phyloP scores from a whole-genome alignment of 495 filamentous ascomycete species.

The Rusavskia elegans region DNA sequence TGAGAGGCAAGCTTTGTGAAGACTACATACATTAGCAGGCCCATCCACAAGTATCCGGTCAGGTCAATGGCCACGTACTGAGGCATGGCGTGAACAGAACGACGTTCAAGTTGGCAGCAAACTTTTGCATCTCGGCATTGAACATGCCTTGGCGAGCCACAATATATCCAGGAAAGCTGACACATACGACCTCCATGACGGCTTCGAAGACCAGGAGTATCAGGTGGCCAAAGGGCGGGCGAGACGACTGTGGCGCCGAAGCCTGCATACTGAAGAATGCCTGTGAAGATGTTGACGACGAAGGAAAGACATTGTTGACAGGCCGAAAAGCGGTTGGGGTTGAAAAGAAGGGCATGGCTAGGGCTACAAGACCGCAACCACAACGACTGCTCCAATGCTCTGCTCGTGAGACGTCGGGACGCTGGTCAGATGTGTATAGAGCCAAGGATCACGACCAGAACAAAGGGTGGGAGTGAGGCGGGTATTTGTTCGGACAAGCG shows the following conservation, averaged over 20 bases:
- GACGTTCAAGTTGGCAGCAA: constrained; percentile 88
- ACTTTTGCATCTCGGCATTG: constrained; percentile 85
- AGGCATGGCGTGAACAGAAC: constrained; percentile 91
- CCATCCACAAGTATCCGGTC: not conserved
- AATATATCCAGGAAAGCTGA: constrained; percentile 89
- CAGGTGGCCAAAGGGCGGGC: constrained; percentile 58
- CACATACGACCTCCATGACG: constrained; percentile 89
- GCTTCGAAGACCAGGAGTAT: constrained; percentile 87
- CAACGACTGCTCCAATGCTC: not conserved
- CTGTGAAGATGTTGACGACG: no score
- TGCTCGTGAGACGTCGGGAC: not conserved
- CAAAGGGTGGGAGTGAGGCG: not conserved
- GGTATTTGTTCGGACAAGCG: not conserved
- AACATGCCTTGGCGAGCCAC: constrained; percentile 81
- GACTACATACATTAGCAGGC: constrained; percentile 34
- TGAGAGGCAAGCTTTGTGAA: constrained; percentile 97
- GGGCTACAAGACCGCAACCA: not conserved
- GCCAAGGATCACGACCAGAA: no score
- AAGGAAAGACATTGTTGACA: constrained; percentile 18
- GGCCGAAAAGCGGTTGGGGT: constrained; percentile 50
- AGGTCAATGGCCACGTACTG: constrained; percentile 39
- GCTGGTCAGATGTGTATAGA: no score
- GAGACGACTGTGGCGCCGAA: constrained; percentile 26
- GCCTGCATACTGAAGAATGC: no score
- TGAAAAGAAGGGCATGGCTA: constrained; percentile 25